phyloP scores from a whole-genome alignment of 2,329 filamentous ascomycete genomes.

The Pleurostoma richardsiae region DNA sequence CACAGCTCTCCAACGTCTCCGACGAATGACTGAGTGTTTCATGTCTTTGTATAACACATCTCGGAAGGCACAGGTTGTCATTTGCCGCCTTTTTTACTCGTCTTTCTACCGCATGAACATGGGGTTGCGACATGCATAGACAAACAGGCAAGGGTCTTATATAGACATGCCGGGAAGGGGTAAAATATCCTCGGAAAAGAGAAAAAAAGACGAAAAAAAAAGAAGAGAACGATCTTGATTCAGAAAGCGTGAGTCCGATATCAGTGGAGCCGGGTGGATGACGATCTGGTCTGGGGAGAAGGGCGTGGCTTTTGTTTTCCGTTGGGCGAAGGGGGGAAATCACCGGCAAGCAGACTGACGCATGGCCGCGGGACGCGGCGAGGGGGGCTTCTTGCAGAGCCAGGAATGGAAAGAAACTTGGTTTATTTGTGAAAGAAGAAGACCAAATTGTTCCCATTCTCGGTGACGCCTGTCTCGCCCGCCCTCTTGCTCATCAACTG shows the following conservation, averaged over 20 bases:
- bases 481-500: too few relatives aligned
- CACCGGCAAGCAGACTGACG: background rate
- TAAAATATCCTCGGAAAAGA: slow-evolving; percentile 25
- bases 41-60: slow-evolving; percentile 8
- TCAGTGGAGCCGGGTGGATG: background rate
- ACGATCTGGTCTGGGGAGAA: background rate
- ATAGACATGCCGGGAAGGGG: background rate
- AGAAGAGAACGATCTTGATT: slow-evolving; percentile 2
- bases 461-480: background rate
- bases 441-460: slow-evolving; percentile 2
- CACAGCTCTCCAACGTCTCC: slow-evolving; percentile 31
- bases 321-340: too few relatives aligned
- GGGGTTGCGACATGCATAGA: slow-evolving; percentile 2
- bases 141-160: background rate
- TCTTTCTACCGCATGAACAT: background rate
- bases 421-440: slow-evolving; percentile 1
- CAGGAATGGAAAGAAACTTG: background rate
- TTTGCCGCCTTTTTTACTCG: slow-evolving; percentile 13
- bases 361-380: background rate
- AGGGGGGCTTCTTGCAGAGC: background rate
- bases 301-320: background rate
- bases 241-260: slow-evolving; percentile 6
- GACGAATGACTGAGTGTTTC: slow-evolving; percentile 23
- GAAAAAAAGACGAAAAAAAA: slow-evolving; percentile 15
- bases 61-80: slow-evolving; percentile 18